Conservation (phyloP, 2,329 filamentous ascomycete species). For the Remersonia thermophila region DNA sequence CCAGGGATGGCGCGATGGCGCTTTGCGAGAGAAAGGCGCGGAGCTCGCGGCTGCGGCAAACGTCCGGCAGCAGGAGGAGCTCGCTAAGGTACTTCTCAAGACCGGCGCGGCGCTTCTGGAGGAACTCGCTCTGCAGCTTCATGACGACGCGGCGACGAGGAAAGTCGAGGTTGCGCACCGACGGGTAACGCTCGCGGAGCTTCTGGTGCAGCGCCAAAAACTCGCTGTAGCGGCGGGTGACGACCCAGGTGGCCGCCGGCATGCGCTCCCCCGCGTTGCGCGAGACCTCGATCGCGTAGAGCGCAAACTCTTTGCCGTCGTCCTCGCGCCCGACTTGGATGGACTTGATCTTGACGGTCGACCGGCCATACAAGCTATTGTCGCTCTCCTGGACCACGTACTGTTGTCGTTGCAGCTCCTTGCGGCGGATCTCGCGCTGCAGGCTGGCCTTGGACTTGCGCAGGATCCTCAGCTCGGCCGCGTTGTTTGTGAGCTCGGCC, state of each 20-base stretch:
- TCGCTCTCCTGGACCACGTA: conserved; percentile 97
- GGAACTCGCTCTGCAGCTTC: conserved; percentile 91
- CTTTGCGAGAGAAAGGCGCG: conserved; percentile 87
- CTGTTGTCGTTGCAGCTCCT: conserved; percentile 91
- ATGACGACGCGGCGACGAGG: conserved; percentile 85
- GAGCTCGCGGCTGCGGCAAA: conserved; percentile 85
- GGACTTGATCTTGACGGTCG: conserved; percentile 78
- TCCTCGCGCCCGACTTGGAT: conserved; percentile 81
- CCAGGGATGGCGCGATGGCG: conserved; percentile 48
- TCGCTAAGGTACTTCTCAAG: conserved; percentile 77
- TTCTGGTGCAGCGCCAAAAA: conserved; percentile 93
- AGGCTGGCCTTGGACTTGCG: conserved; percentile 90
- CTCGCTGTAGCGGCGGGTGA: conserved; percentile 90
- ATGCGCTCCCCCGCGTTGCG: conserved; percentile 88
- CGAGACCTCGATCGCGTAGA: conserved; percentile 87
- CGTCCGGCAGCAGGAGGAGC: conserved; percentile 75
- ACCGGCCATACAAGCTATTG: conserved; percentile 88
- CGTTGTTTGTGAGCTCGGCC: conserved; percentile 94
- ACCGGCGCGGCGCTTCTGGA: conserved; percentile 74
- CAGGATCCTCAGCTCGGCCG: conserved; percentile 79
- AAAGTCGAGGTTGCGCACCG: conserved; percentile 82
- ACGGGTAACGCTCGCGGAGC: conserved; percentile 71
- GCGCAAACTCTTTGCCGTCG: conserved; percentile 83
- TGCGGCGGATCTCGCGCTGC: conserved; percentile 81
- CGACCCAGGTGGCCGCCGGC: conserved; percentile 87